Evolutionary conservation across 495 filamentous ascomycete genomes (phyloP), one percentile per base, ranked within the genome.

Genomic region (Neurospora terricola): DNA sequence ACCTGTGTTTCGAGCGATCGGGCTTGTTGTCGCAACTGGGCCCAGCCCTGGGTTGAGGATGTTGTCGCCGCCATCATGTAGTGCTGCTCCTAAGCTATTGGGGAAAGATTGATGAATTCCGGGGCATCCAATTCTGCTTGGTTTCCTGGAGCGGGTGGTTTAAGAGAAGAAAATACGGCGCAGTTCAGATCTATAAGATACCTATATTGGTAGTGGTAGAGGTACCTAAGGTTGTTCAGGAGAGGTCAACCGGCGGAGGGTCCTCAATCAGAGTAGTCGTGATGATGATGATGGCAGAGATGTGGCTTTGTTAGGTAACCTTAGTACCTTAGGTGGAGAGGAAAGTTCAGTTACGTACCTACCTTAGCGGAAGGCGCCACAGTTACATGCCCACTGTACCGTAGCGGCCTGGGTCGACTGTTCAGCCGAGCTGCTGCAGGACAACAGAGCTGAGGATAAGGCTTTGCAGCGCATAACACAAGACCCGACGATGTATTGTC

Each of bases 1-100:
- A 97, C 96, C 87, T 99, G 96, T 73, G 92, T 93, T 81, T 99
- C 96, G 73, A 98, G 86, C 27, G 91, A 88, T 76, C 96, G 87
- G 70, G 94, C 93, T 82, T 98, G 96, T 82, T 97, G 94, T 76
- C 96, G 92, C 71, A 99, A 89, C 84, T 98, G 96, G 75, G 94
- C 91, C 96, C 96, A 99, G 80, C 93, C 94, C 72, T 90, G 81
- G 59, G 82, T 92, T 75, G 92, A 88, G 34, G 92, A 91, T 69
- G 93, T 83, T 66, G 54, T 66, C 69, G 89, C 86, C 39, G 93
- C 88, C 93, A 96, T 96, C 54, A 73, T 66, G 27, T 18, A 66
- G 27, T 66, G 27, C 54, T 66, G 54, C 27, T 66, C 3, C 14
- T 5, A 66, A 66, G 6, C 27, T 66, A 16, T 36, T 66, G 54